Evolutionary conservation across 345 rosid species (phyloP).

Genomic region (Camelina sativa): DNA sequence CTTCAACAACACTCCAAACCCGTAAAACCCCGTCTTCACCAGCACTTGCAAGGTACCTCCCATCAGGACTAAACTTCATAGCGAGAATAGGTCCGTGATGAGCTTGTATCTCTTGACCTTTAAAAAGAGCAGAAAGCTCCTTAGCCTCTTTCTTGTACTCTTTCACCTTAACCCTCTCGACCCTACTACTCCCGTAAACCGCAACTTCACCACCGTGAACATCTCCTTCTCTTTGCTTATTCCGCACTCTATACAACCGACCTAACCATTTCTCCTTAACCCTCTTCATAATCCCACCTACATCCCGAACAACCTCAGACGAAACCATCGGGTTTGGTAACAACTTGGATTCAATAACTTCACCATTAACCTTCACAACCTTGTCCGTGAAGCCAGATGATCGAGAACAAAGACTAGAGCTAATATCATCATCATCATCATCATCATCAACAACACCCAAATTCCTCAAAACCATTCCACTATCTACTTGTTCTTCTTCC

Average conservation of each 20-base stretch:
- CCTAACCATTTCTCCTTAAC: constrained; percentile 67
- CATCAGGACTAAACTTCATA: constrained; percentile 86
- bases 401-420: constrained; percentile 52
- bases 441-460: constrained; percentile 22
- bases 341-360: constrained; percentile 6
- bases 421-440: constrained; percentile 55
- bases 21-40: constrained; percentile 71
- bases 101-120: constrained; percentile 79
- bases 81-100: constrained; percentile 70
- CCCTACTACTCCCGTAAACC: constrained; percentile 45
- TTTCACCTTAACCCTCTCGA: constrained; percentile 72
- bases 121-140: constrained; percentile 77
- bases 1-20: constrained; percentile 75
- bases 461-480: constrained; percentile 60
- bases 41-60: constrained; percentile 78
- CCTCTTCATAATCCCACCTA: constrained; percentile 47
- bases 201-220: constrained; percentile 39
- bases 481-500: constrained; percentile 42
- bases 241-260: constrained; percentile 54
- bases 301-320: constrained; percentile 9
- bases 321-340: constrained; percentile 6
- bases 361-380: constrained; percentile 31
- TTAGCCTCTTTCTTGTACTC: constrained; percentile 59
- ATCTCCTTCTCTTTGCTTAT: constrained; percentile 23
- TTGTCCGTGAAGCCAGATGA: constrained; percentile 31